These are phyloP conservation scores for Batkoa obscura DNA, from an alignment of 371 early-diverging fungal genomes.

Conservation along the genomic window DNA sequence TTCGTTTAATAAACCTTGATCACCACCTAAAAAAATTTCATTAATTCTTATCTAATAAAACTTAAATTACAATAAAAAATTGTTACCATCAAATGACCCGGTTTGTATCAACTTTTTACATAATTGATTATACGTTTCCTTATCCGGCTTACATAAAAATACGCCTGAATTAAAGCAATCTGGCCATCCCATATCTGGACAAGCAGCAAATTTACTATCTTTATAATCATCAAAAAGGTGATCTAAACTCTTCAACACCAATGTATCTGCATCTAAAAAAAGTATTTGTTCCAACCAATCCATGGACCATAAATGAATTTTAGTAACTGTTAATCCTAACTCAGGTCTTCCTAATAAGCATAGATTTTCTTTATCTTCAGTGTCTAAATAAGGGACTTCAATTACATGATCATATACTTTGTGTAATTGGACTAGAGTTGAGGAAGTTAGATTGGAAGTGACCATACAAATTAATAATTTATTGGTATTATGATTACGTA, in stretches of 20 bases:
- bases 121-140: conserved; percentile 26
- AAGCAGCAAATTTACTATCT: conserved; percentile 38
- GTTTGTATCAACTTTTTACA: conserved; percentile 23
- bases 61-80: too few species aligned
- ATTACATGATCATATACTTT: conserved; percentile 42
- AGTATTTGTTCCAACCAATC: conserved; percentile 41
- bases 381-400: conserved; percentile 30
- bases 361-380: conserved; percentile 31
- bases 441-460: conserved; percentile 27
- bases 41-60: background rate
- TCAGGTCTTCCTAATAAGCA: conserved; percentile 70
- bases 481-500: conserved; percentile 39
- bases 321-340: conserved; percentile 70
- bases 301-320: conserved; percentile 66
- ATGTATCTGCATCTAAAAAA: conserved; percentile 80
- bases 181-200: conserved; percentile 76
- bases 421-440: conserved; percentile 21
- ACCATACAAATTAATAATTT: conserved; percentile 47
- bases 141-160: conserved; percentile 54
- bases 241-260: conserved; percentile 61
- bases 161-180: conserved; percentile 95
- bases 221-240: conserved; percentile 51
- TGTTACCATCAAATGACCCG: conserved; percentile 64
- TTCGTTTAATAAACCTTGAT: conserved; percentile 83
- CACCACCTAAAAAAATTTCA: conserved; percentile 47